Conservation (phyloP, 2,329 filamentous ascomycete genomes). For the Xylariaceae sp. region DNA sequence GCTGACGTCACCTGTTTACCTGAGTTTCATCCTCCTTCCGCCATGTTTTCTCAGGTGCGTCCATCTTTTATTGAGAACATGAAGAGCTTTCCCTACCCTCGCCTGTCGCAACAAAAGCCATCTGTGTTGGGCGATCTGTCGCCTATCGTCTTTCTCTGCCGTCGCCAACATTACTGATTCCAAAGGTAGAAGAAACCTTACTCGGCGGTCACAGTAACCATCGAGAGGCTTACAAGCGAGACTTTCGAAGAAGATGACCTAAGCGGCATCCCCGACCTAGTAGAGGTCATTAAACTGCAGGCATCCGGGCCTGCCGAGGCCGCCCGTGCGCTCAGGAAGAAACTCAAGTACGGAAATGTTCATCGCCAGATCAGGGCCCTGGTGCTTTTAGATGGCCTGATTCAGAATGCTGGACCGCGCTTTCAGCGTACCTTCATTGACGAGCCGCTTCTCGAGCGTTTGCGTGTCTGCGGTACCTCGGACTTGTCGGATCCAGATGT, state of each 20-base stretch:
- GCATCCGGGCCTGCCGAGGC: constrained; percentile 81
- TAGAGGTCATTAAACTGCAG: constrained; percentile 91
- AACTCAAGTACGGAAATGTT: constrained; percentile 95
- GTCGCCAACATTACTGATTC: constrained; percentile 3
- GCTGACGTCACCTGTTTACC: background rate
- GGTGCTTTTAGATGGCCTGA: constrained; percentile 82
- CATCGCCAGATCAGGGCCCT: constrained; percentile 88
- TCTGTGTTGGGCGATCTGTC: too few species aligned
- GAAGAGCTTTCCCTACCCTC: background rate
- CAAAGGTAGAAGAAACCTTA: constrained; percentile 72
- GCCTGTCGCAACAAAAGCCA: too few species aligned
- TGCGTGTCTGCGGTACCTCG: constrained; percentile 82
- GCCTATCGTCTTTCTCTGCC: background rate
- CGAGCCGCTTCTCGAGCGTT: constrained; percentile 82
- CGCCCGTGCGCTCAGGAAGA: constrained; percentile 88
- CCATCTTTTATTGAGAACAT: background rate
- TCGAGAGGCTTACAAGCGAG: constrained; percentile 87
- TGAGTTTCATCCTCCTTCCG: constrained; percentile 2
- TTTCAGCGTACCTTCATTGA: constrained; percentile 88
- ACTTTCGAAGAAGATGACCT: constrained; percentile 86
- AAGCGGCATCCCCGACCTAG: constrained; percentile 85
- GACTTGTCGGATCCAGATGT: constrained; percentile 79
- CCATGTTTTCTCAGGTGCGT: constrained; percentile 20
- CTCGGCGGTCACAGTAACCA: constrained; percentile 85
- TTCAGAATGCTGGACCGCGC: constrained; percentile 84